phyloP scores from a whole-genome alignment of 768 basidiomycete species.

The Krasilnikovozyma curviuscula region DNA sequence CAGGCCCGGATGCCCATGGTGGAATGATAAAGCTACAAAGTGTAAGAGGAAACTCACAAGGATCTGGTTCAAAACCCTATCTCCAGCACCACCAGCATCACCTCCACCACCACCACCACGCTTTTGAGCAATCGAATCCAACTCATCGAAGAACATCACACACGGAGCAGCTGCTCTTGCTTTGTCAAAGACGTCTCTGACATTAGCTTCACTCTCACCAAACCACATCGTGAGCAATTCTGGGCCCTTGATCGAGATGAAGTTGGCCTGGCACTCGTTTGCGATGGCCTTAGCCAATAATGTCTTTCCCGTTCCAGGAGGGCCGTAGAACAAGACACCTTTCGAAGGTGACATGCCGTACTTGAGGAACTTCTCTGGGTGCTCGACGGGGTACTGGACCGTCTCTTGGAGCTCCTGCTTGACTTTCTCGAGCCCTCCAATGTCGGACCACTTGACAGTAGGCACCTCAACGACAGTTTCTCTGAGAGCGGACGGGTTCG shows the following conservation, averaged over 20 bases:
- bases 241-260: conserved; percentile 98
- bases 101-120: conserved; percentile 60
- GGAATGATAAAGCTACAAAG: not conserved
- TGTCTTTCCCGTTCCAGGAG: conserved; percentile 99
- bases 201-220: conserved; percentile 99
- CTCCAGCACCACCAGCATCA: conserved; percentile 88
- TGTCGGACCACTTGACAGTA: conserved; percentile 95
- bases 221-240: conserved; percentile 99
- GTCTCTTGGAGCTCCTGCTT: conserved; percentile 98
- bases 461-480: conserved; percentile 99
- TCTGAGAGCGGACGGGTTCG: conserved; percentile 94
- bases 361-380: conserved; percentile 99
- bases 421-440: conserved; percentile 99
- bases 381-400: conserved; percentile 98
- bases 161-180: conserved; percentile 97
- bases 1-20: not conserved
- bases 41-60: conserved; percentile 22
- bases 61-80: conserved; percentile 72
- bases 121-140: conserved; percentile 96
- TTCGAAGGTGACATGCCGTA: conserved; percentile 99
- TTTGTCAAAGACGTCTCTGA: conserved; percentile 98
- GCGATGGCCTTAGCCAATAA: conserved; percentile 96
- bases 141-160: conserved; percentile 99
- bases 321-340: conserved; percentile 98
- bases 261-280: conserved; percentile 99